A percentile compares a stretch with the other conserved stretches of the same genome.
Evolutionary conservation across 1,284 basidiomycete species (phyloP).

Genomic region (Malassezia psittaci): DNA sequence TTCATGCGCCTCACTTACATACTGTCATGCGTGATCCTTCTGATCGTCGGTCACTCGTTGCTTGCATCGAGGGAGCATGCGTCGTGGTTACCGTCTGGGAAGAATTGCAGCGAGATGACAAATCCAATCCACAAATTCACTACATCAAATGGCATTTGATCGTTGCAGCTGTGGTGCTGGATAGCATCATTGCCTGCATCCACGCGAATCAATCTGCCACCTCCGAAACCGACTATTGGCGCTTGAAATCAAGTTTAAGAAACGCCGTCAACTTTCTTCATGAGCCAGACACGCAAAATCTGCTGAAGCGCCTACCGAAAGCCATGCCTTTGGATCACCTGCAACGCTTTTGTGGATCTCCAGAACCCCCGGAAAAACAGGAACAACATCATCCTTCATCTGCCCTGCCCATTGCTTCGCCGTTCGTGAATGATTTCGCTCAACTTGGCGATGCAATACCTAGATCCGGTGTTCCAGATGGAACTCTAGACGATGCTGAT

Average conservation of each 20-base stretch:
- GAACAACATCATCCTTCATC: neutral
- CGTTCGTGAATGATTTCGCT: neutral
- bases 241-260: neutral
- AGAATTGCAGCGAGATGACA: neutral
- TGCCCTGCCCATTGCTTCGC: neutral
- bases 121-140: neutral
- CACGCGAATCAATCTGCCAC: neutral
- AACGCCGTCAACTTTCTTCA: neutral
- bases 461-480: too few relatives aligned
- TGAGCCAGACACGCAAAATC: neutral
- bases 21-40: constrained; percentile 24
- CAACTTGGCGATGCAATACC: neutral
- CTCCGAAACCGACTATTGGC: neutral
- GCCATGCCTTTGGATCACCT: neutral
- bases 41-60: constrained; percentile 21
- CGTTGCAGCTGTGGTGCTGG: neutral
- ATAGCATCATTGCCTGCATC: neutral
- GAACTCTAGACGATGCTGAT: too few relatives aligned
- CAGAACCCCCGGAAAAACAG: neutral
- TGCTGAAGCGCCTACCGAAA: neutral
- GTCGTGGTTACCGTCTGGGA: constrained; percentile 1
- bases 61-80: constrained; percentile 1
- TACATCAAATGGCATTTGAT: constrained; percentile 5
- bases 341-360: neutral
- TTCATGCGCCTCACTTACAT: constrained; percentile 26